Conservation (phyloP, 495 filamentous ascomycete genomes). For the Cercophora scortea region DNA sequence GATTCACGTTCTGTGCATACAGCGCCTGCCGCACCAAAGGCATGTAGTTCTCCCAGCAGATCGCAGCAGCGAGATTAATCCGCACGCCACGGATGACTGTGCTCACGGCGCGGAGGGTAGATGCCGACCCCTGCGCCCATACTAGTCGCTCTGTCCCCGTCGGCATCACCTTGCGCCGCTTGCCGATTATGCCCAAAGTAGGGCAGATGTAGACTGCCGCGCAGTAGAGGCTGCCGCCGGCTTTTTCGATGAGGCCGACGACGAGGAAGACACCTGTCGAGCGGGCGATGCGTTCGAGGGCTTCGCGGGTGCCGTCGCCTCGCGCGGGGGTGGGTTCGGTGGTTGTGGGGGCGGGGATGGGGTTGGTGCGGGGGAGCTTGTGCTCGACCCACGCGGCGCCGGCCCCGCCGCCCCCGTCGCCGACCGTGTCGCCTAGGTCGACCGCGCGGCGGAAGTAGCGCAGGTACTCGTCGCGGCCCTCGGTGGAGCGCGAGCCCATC, state of each 20-base stretch:
- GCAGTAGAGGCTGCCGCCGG: constrained; percentile 81
- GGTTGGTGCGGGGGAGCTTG: constrained; percentile 33
- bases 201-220: constrained; percentile 79
- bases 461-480: constrained; percentile 77
- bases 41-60: constrained; percentile 99
- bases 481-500: constrained; percentile 58
- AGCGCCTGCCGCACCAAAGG: constrained; percentile 64
- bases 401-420: constrained; percentile 48
- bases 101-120: constrained; percentile 72
- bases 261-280: constrained; percentile 77
- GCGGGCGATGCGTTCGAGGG: constrained; percentile 62
- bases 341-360: constrained; percentile 8
- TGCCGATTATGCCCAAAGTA: constrained; percentile 60
- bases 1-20: constrained; percentile 85
- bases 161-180: constrained; percentile 95
- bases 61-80: constrained; percentile 73
- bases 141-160: constrained; percentile 77
- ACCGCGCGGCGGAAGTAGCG: constrained; percentile 70
- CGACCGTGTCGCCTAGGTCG: constrained; percentile 81
- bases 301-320: constrained; percentile 83
- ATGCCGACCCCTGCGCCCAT: constrained; percentile 82
- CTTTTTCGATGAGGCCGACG: constrained; percentile 69
- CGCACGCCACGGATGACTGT: constrained; percentile 71
- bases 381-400: constrained; percentile 65
- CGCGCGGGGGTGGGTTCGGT: constrained; percentile 24